Evolutionary conservation across 2,329 filamentous ascomycete species (phyloP).

Genomic region (Pseudonectria buxi): DNA sequence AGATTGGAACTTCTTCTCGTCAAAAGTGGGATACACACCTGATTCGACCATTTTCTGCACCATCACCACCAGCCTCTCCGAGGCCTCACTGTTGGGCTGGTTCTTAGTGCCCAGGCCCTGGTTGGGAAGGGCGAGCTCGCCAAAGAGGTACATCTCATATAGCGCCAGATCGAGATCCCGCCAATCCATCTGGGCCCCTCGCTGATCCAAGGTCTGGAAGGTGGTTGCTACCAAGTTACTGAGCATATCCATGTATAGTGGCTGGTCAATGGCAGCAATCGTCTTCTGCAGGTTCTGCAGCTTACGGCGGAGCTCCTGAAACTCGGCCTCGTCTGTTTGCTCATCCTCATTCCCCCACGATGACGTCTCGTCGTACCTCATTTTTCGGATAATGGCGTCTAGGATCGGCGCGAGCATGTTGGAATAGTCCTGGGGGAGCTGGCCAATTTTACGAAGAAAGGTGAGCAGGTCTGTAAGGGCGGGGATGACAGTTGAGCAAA

Average conservation of each 20-base stretch:
- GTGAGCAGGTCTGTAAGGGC: constrained; percentile 88
- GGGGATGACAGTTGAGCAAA: constrained; percentile 92
- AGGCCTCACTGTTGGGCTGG: constrained; percentile 69
- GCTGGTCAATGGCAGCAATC: constrained; percentile 81
- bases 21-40: constrained; percentile 49
- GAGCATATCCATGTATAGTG: constrained; percentile 79
- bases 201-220: constrained; percentile 71
- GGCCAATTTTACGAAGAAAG: constrained; percentile 74
- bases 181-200: constrained; percentile 77
- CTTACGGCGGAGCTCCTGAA: constrained; percentile 86
- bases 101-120: constrained; percentile 83
- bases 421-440: constrained; percentile 68
- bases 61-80: constrained; percentile 80
- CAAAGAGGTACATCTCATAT: constrained; percentile 93
- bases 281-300: constrained; percentile 89
- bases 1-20: constrained; percentile 10
- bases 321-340: constrained; percentile 94
- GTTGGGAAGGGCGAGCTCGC: constrained; percentile 84
- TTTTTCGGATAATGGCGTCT: constrained; percentile 88
- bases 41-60: constrained; percentile 95
- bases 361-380: constrained; percentile 94
- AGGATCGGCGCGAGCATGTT: constrained; percentile 81
- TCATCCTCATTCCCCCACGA: constrained; percentile 92
- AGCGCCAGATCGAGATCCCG: constrained; percentile 88
- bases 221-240: constrained; percentile 83